Evolutionary conservation across 768 basidiomycete species (phyloP).

Genomic region (Russula ochroleuca): DNA sequence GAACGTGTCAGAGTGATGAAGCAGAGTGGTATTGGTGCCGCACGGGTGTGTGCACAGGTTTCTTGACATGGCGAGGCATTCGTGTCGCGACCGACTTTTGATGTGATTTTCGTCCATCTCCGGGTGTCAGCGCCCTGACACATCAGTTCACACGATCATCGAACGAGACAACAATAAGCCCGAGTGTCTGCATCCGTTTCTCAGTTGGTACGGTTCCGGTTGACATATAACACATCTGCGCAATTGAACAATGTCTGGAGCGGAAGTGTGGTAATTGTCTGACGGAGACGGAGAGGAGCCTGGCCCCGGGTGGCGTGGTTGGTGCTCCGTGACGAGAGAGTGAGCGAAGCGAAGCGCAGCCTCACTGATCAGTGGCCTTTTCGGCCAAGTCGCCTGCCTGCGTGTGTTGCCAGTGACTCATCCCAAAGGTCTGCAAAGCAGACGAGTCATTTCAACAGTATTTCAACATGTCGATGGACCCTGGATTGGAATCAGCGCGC

Average conservation of each 20-base stretch:
- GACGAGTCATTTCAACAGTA: no score
- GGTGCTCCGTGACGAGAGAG: no score
- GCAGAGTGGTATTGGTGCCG: neutral
- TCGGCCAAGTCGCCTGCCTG: neutral
- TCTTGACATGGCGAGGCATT: neutral
- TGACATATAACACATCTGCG: no score
- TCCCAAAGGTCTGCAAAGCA: neutral
- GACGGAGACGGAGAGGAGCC: no score
- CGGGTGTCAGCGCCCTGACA: neutral
- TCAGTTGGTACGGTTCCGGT: no score
- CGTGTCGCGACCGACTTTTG: neutral
- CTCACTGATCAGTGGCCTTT: no score
- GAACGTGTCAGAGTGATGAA: neutral
- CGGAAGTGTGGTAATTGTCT: no score
- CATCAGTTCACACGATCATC: neutral
- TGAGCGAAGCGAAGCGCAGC: no score
- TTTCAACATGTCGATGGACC: neutral
- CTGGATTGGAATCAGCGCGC: neutral
- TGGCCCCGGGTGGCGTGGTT: no score
- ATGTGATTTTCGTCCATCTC: neutral
- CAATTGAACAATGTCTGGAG: no score
- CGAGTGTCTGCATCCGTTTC: no score
- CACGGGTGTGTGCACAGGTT: neutral
- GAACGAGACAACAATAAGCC: no score
- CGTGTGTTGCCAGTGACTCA: neutral